Conservation (phyloP, 768 basidiomycete genomes). For the Boletus subparvulus region DNA sequence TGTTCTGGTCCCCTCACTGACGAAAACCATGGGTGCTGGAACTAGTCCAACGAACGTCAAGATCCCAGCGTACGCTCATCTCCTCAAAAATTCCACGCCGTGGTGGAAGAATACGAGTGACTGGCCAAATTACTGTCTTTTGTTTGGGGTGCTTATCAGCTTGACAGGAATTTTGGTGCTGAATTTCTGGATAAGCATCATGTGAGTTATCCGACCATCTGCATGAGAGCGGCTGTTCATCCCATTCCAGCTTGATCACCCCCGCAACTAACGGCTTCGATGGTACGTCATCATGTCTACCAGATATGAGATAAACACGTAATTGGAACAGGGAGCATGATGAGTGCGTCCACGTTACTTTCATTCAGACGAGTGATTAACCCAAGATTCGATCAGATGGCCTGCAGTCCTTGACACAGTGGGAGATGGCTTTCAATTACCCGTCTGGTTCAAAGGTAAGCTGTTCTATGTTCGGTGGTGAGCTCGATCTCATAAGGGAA, state of each 20-base stretch:
- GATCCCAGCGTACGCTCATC: no score
- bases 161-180: not conserved
- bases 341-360: not conserved
- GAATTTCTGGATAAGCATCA: slow-evolving; percentile 4
- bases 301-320: not conserved
- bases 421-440: not conserved
- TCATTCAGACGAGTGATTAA: not conserved
- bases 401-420: not conserved
- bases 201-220: not conserved
- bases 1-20: no score
- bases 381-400: not conserved
- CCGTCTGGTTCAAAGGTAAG: not conserved
- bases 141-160: no score
- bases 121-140: no score
- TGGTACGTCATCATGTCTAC: not conserved
- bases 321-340: slow-evolving; percentile 1
- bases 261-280: not conserved
- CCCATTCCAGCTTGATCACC: not conserved
- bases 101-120: no score
- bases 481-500: not conserved
- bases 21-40: no score
- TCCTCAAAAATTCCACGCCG: no score
- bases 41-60: no score
- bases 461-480: not conserved
- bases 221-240: not conserved